Evolutionary conservation across 2,329 filamentous ascomycete species (phyloP).

Genomic region (Diaporthe velutina): DNA sequence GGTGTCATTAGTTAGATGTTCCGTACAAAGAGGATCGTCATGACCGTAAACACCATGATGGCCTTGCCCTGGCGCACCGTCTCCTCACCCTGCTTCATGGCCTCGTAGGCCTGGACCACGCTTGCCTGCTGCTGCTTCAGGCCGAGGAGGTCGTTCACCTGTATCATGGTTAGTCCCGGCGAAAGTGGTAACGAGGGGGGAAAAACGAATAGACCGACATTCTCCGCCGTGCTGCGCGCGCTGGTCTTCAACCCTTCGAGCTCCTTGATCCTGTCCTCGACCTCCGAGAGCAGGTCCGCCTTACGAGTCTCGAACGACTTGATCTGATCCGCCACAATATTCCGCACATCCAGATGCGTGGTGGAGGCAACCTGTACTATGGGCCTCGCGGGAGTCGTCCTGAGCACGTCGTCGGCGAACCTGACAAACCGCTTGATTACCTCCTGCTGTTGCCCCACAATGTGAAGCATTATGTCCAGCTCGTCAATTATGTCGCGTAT

Average conservation of each 20-base stretch:
- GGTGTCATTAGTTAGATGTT: too few species aligned
- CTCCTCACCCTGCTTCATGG: slow-evolving; percentile 10
- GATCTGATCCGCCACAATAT: slow-evolving; percentile 39
- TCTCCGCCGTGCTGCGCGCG: slow-evolving; percentile 49
- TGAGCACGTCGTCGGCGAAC: slow-evolving; percentile 44
- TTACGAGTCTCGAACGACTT: slow-evolving; percentile 47
- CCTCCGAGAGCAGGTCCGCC: slow-evolving; percentile 45
- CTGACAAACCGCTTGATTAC: slow-evolving; percentile 47
- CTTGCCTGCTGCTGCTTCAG: slow-evolving; percentile 60
- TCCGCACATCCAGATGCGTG: too few species aligned
- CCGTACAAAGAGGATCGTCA: slow-evolving; percentile 44
- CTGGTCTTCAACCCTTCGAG: slow-evolving; percentile 48
- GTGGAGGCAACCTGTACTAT: background rate
- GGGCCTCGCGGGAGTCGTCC: background rate
- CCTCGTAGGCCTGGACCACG: slow-evolving; percentile 30
- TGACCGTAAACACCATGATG: slow-evolving; percentile 36
- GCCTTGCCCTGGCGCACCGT: slow-evolving; percentile 33
- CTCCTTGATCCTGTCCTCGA: slow-evolving; percentile 49
- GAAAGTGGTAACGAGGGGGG: background rate
- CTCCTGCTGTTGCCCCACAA: slow-evolving; percentile 52
- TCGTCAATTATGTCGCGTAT: slow-evolving; percentile 62
- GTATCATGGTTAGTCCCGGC: background rate
- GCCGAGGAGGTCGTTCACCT: slow-evolving; percentile 55
- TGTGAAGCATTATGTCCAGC: slow-evolving; percentile 58
- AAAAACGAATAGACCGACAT: slow-evolving; percentile 43